Conservation (phyloP, 495 filamentous ascomycete species). For the Neurospora sp. region DNA sequence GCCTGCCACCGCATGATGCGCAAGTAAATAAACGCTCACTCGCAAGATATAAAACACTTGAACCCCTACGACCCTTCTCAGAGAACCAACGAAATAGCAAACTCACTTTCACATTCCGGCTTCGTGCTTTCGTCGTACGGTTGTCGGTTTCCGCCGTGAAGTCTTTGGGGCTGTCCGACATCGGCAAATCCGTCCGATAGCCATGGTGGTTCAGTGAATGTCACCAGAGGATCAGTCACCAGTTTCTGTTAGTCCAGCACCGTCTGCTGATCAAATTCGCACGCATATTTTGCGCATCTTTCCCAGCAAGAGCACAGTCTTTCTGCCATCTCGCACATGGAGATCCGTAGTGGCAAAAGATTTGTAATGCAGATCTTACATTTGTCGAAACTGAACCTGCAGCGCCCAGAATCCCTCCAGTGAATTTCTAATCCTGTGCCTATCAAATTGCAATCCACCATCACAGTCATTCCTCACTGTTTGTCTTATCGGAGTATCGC, state of each 20-base stretch:
- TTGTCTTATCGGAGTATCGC: not conserved
- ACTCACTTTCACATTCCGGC: not conserved
- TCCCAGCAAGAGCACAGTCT: not conserved
- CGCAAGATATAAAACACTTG: not conserved
- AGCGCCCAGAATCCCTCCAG: not conserved
- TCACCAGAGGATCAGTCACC: not conserved
- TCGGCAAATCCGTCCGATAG: not conserved
- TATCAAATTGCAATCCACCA: constrained; percentile 6
- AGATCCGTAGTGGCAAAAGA: constrained; percentile 8
- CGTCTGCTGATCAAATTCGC: not conserved
- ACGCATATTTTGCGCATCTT: not conserved
- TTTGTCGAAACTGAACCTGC: constrained; percentile 4
- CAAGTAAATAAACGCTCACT: not conserved
- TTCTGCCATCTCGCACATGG: not conserved
- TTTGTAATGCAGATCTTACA: constrained; percentile 16
- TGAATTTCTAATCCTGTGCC: not conserved
- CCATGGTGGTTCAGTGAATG: not conserved
- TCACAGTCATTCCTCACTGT: constrained; percentile 2
- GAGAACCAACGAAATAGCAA: not conserved
- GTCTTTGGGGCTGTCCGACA: not conserved
- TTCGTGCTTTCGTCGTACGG: not conserved
- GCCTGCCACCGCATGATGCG: not conserved
- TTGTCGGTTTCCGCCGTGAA: not conserved
- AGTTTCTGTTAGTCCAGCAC: not conserved
- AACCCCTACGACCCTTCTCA: not conserved